A percentile compares a stretch with the other conserved stretches of the same genome.
phyloP scores from a whole-genome alignment of 371 early-diverging fungal species.

The Rhizopus sp. region DNA sequence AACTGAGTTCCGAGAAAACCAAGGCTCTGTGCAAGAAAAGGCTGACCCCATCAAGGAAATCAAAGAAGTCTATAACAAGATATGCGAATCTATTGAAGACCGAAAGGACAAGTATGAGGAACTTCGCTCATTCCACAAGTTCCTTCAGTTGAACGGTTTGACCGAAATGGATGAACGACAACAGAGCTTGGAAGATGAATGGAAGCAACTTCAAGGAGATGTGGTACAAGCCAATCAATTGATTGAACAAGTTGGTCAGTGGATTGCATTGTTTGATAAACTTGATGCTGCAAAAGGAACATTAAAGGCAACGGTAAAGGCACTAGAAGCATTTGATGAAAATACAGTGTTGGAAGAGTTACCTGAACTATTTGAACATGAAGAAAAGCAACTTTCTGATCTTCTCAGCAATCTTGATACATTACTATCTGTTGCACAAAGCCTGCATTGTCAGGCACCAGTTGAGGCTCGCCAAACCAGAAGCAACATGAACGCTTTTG shows the following conservation, averaged over 20 bases:
- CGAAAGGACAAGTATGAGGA: constrained; percentile 22
- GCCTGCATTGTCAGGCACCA: neutral
- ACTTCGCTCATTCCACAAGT: constrained; percentile 19
- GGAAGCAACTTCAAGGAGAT: constrained; percentile 14
- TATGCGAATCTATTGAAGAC: constrained; percentile 6
- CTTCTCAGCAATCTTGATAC: neutral
- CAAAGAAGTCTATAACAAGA: neutral
- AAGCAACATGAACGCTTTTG: constrained; percentile 6
- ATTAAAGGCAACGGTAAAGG: neutral
- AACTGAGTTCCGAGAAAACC: neutral
- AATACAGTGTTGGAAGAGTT: neutral
- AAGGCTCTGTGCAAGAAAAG: neutral
- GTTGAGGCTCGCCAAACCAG: neutral
- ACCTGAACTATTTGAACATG: constrained; percentile 3
- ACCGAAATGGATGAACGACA: constrained; percentile 11
- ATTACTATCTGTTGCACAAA: neutral
- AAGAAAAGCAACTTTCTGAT: constrained; percentile 5
- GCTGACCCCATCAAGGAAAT: neutral
- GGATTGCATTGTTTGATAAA: constrained; percentile 6
- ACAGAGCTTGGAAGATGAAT: constrained; percentile 10
- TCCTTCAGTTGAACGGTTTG: constrained; percentile 18
- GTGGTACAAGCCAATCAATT: constrained; percentile 3
- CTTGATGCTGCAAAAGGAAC: neutral
- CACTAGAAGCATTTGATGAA: neutral
- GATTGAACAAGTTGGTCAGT: constrained; percentile 1